A percentile compares a stretch with the other conserved stretches of the same genome.
Conservation (phyloP, 2,329 filamentous ascomycete species). For the Colletotrichum sansevieriae region DNA sequence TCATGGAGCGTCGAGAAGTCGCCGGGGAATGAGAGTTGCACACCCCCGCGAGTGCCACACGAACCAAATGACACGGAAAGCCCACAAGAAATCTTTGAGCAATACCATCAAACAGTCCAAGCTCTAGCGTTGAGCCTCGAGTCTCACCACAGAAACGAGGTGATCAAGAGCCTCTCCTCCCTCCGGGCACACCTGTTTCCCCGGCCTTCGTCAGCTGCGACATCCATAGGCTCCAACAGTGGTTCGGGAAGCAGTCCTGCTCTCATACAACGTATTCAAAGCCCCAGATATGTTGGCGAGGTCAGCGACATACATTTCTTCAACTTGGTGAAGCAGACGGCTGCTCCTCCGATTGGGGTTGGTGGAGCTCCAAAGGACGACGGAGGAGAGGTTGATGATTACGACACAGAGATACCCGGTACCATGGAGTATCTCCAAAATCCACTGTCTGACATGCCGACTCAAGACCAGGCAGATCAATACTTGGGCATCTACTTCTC, state of each 20-base stretch:
- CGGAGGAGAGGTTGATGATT: background rate
- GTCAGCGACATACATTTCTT: constrained; percentile 5
- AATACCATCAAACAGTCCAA: background rate
- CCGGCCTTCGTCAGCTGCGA: background rate
- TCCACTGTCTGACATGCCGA: background rate
- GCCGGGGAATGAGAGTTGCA: background rate
- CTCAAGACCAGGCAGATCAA: background rate
- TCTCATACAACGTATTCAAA: background rate
- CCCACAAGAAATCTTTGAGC: background rate
- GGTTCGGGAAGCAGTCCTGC: background rate
- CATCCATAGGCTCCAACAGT: background rate
- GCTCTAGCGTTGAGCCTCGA: background rate
- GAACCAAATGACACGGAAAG: background rate
- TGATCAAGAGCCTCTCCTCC: background rate
- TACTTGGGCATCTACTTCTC: background rate
- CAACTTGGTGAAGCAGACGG: background rate
- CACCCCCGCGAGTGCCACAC: background rate
- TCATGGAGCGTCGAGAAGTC: background rate
- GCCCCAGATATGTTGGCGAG: constrained; percentile 5
- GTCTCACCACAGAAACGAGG: background rate
- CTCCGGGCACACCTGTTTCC: background rate
- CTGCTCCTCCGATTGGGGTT: background rate
- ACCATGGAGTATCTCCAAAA: constrained; percentile 3
- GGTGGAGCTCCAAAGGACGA: background rate
- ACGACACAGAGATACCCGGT: background rate